These are phyloP conservation scores for Pseudohyphozyma bogoriensis DNA, from an alignment of 768 basidiomycete genomes.

Conservation along the genomic window DNA sequence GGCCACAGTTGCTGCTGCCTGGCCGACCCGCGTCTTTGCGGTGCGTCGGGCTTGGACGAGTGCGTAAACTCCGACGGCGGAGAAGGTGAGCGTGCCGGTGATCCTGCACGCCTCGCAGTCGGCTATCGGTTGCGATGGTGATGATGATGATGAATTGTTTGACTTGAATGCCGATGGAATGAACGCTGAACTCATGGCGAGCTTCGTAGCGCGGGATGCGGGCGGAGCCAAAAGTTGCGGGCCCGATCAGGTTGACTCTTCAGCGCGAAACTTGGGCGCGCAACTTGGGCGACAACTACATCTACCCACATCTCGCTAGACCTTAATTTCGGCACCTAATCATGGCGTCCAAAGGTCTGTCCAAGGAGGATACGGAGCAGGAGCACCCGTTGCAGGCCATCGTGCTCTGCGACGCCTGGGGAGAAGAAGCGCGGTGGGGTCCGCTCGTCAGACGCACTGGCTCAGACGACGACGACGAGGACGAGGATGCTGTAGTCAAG, in stretches of 20 bases:
- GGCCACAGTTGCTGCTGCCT: constrained; percentile 9
- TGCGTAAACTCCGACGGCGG: constrained; percentile 23
- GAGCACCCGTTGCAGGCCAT: constrained; percentile 88
- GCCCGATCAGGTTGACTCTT: neutral
- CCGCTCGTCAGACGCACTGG: constrained; percentile 24
- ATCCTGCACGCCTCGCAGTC: constrained; percentile 26
- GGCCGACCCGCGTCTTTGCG: constrained; percentile 14
- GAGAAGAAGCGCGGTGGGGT: constrained; percentile 29
- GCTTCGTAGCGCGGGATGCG: neutral
- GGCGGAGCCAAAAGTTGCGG: too few relatives aligned
- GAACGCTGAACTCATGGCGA: neutral
- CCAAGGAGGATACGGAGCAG: constrained; percentile 47
- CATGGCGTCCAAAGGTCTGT: constrained; percentile 15
- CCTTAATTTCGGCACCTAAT: neutral
- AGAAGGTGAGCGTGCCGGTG: constrained; percentile 23
- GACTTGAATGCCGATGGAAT: neutral
- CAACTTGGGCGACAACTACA: neutral
- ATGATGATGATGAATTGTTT: too few relatives aligned
- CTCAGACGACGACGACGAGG: constrained; percentile 30
- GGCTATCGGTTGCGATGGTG: too few relatives aligned
- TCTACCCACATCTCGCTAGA: neutral
- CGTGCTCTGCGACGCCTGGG: constrained; percentile 64
- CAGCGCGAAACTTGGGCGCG: neutral
- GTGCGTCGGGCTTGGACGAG: constrained; percentile 1
- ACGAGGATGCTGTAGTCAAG: constrained; percentile 41